Conservation (phyloP, 495 filamentous ascomycete genomes). For the Evansstolkia leycettana region DNA sequence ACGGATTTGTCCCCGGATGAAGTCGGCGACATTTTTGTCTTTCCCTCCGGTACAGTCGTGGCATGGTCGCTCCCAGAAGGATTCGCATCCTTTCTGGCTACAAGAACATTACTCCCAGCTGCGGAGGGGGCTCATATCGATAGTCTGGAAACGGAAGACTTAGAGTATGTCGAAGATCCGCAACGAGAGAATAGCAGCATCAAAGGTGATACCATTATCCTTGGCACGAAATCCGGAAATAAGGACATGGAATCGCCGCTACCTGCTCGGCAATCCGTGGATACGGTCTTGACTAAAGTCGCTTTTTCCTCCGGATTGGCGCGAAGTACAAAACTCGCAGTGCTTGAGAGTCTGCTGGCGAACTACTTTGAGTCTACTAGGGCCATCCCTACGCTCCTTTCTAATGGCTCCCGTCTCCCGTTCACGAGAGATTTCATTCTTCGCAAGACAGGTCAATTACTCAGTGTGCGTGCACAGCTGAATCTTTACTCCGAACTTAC, state of each 20-base stretch:
- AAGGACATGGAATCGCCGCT: constrained; percentile 6
- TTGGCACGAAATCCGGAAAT: constrained; percentile 54
- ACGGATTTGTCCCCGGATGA: constrained; percentile 48
- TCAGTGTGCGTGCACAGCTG: constrained; percentile 79
- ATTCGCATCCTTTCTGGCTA: constrained; percentile 59
- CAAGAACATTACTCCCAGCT: constrained; percentile 57
- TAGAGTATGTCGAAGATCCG: constrained; percentile 74
- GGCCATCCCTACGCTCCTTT: constrained; percentile 63
- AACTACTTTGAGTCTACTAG: constrained; percentile 77
- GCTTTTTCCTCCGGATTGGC: constrained; percentile 95
- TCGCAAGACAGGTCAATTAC: constrained; percentile 86
- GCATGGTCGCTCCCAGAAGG: constrained; percentile 72
- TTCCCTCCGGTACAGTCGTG: constrained; percentile 91
- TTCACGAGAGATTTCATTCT: constrained; percentile 71
- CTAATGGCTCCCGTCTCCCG: constrained; percentile 48
- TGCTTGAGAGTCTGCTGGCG: constrained; percentile 71
- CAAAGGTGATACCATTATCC: constrained; percentile 76
- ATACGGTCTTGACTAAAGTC: constrained; percentile 82
- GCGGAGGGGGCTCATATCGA: constrained; percentile 62
- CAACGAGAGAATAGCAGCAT: constrained; percentile 64
- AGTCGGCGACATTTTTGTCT: constrained; percentile 87
- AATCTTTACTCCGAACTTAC: constrained; percentile 97
- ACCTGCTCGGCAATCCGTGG: constrained; percentile 33
- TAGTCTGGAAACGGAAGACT: constrained; percentile 68
- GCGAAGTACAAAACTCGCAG: constrained; percentile 88